phyloP scores from a whole-genome alignment of 257 asterid species.

The Nicotiana knightiana region DNA sequence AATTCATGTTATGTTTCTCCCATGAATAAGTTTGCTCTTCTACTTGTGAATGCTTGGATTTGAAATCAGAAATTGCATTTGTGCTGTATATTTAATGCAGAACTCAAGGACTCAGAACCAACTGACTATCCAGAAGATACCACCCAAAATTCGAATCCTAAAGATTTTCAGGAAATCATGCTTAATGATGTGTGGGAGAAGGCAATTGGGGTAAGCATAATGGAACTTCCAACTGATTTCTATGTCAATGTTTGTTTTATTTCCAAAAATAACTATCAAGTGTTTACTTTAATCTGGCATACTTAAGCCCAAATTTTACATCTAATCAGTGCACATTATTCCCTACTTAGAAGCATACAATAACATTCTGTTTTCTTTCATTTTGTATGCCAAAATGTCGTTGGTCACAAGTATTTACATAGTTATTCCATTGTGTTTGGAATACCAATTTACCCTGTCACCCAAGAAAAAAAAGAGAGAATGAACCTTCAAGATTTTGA shows the following conservation, averaged over 20 bases:
- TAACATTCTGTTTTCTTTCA: not conserved
- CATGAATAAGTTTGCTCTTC: not conserved
- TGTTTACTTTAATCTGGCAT: not conserved
- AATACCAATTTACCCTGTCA: not conserved
- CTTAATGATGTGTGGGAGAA: constrained; percentile 36
- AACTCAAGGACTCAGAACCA: constrained; percentile 17
- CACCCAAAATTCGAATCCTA: not conserved
- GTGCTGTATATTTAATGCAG: not conserved
- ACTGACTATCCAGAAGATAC: not conserved
- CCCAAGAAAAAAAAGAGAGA: not conserved
- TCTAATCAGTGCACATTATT: not conserved
- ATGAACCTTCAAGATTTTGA: not conserved
- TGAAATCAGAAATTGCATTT: not conserved
- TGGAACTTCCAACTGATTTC: not conserved
- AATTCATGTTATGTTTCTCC: not conserved
- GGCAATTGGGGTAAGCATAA: constrained; percentile 40
- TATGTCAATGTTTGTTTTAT: not conserved
- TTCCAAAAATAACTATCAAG: not conserved
- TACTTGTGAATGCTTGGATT: not conserved
- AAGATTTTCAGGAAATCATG: constrained; percentile 34
- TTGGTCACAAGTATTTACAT: not conserved
- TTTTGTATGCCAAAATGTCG: not conserved
- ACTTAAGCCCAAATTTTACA: not conserved
- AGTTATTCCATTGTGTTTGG: not conserved
- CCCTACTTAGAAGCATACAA: not conserved